These are phyloP conservation scores for Nicotiana tomentosiformis DNA, from an alignment of 257 asterid species.

Conservation along the genomic window DNA sequence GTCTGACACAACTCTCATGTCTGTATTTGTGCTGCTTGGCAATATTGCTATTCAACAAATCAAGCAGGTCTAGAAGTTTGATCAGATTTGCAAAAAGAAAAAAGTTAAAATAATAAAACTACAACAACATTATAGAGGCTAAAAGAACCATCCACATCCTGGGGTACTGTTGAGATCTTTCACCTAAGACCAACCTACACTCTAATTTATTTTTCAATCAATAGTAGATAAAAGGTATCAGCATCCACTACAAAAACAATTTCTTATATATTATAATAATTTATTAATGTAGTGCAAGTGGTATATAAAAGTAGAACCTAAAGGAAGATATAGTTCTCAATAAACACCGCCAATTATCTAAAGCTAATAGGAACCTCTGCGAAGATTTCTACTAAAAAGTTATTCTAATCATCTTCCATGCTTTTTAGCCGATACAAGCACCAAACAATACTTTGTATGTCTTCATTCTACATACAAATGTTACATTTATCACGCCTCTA, in stretches of 20 bases:
- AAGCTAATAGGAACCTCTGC: neutral
- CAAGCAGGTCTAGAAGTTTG: neutral
- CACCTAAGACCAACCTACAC: neutral
- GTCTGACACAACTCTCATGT: neutral
- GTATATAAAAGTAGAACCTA: neutral
- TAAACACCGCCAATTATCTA: neutral
- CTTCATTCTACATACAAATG: neutral
- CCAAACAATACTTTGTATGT: neutral
- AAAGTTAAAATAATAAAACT: neutral
- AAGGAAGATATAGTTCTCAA: neutral
- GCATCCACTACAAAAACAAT: neutral
- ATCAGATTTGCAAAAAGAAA: neutral
- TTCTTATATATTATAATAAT: neutral
- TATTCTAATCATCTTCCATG: neutral
- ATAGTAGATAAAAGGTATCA: neutral
- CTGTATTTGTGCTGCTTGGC: neutral
- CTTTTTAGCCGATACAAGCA: neutral
- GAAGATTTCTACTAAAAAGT: neutral
- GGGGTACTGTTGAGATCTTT: neutral
- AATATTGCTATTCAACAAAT: neutral
- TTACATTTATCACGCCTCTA: neutral
- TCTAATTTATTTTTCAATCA: neutral
- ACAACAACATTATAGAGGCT: neutral
- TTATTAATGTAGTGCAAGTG: neutral
- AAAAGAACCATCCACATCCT: neutral